phyloP scores from a whole-genome alignment of 2,329 filamentous ascomycete species.

The Cryphonectria radicalis region DNA sequence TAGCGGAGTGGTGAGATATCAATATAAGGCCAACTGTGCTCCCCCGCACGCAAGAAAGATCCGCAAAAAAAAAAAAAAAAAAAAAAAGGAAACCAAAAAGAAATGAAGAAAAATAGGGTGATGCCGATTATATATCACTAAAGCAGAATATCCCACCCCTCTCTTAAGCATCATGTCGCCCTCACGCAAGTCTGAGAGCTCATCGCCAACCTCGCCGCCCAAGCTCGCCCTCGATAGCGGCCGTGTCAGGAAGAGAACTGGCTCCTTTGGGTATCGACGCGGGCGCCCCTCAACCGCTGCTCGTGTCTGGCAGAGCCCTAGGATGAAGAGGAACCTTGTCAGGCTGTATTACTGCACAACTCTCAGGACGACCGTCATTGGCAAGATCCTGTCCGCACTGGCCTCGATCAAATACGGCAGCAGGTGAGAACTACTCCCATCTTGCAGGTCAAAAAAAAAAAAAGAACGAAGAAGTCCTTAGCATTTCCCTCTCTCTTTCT shows the following conservation, averaged over 20 bases:
- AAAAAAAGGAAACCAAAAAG: neutral
- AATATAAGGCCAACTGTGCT: neutral
- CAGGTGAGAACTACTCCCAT: neutral
- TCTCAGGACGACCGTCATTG: neutral
- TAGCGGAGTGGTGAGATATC: neutral
- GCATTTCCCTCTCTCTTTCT: neutral
- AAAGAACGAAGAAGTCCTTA: neutral
- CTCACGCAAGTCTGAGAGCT: conserved; percentile 3
- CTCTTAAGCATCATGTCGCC: neutral
- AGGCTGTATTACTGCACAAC: conserved; percentile 11
- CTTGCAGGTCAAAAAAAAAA: neutral
- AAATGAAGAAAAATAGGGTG: too few relatives aligned
- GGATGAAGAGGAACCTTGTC: conserved; percentile 11
- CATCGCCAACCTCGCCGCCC: neutral
- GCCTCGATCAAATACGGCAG: conserved; percentile 5
- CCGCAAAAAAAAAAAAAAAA: neutral
- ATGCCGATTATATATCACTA: neutral
- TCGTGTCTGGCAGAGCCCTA: conserved; percentile 6
- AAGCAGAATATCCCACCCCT: neutral
- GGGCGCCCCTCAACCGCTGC: conserved; percentile 5
- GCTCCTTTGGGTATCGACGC: conserved; percentile 5
- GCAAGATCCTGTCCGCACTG: conserved; percentile 9
- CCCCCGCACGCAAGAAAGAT: neutral
- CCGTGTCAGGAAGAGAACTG: conserved; percentile 10
- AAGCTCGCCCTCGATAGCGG: neutral